Base-by-base conservation (phyloP, 805 yeast species). In the Saturnispora quitensis region DNA sequence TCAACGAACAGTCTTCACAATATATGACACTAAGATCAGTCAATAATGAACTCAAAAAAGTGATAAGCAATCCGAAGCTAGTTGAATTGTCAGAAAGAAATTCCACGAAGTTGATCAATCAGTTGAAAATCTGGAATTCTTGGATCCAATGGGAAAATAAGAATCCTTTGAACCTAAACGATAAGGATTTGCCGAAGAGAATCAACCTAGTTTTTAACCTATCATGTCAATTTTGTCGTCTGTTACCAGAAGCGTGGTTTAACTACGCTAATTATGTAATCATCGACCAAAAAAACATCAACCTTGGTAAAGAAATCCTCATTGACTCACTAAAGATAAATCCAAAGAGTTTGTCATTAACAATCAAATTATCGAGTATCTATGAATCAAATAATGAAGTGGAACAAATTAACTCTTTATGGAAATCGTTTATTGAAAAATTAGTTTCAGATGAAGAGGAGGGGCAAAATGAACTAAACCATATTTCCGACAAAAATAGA, bases 1-100 rank as follows among this genome's bases (percentile, higher is more conserved):
- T 90, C 50, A 82, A 86, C 43, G 97, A 90, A 59, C 75, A 81
- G 54, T 85, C 95, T 12, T 81, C 86, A 3, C 84, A 81, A 13
- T 93, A 89, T 63, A 87, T 91, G 96, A 81, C 77, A 57, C 90
- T 96, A 2, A 75, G 97, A 55, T 77, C 93, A 0, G 74, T 86
- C 69, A 79, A 80, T 55, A 81, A 78, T 42, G 96, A 87, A 62
- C 79, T 89, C 76, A 71, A 74, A 12, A 77, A 78, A 55, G 56
- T 84, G 3, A 78, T 88, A 2, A 58, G 55, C 3, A 43, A 55
- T 40, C 45, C 35, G 5, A 48, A 48, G 43, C 40, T 65, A 9
- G 49, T 47, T 13, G 56, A 55, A n/a, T 40, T 54, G 13, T 51
- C 51, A 4, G 56, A 58, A 8, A 54, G 55, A 24, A 42, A 44